phyloP scores from a whole-genome alignment of 345 rosid species.

The Trapa incisa region DNA sequence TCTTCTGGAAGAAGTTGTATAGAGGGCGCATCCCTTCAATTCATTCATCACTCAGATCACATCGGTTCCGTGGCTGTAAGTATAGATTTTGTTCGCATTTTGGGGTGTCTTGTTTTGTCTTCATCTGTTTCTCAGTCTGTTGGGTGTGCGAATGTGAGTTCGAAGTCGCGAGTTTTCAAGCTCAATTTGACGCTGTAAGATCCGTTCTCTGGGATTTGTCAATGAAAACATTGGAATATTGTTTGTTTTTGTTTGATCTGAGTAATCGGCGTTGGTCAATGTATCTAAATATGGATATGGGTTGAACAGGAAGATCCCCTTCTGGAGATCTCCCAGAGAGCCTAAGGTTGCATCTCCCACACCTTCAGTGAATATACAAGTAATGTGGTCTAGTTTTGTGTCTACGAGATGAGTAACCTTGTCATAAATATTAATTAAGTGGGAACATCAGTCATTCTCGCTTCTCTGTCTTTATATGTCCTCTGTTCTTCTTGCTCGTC shows the following conservation, averaged over 20 bases:
- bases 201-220: background rate
- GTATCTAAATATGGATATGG: background rate
- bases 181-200: background rate
- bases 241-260: background rate
- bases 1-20: background rate
- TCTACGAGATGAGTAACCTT: background rate
- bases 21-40: background rate
- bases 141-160: background rate
- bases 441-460: background rate
- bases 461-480: background rate
- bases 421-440: background rate
- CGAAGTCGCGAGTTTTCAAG: background rate
- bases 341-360: background rate
- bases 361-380: background rate
- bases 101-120: background rate
- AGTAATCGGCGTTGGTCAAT: background rate
- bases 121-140: background rate
- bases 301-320: background rate
- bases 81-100: background rate
- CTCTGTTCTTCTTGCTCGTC: background rate
- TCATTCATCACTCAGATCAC: background rate
- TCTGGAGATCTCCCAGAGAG: background rate
- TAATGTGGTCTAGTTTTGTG: background rate
- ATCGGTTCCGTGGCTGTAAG: background rate
- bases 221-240: background rate